Evolutionary conservation across 768 basidiomycete genomes (phyloP).

Genomic region (Auriscalpium microsporum): DNA sequence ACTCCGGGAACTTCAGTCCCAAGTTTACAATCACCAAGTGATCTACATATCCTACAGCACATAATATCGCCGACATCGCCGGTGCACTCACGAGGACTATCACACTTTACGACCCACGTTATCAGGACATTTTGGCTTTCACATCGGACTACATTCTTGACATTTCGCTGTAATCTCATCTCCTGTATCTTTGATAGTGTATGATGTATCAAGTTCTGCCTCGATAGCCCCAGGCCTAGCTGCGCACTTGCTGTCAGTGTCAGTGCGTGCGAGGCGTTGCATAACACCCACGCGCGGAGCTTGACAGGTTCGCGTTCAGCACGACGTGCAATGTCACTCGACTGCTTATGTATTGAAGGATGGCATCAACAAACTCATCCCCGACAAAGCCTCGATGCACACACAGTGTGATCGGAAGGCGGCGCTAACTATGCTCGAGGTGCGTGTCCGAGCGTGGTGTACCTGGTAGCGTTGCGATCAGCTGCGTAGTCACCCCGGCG

Average conservation of each 20-base stretch:
- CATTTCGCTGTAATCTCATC: neutral
- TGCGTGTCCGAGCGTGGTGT: neutral
- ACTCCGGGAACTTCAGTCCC: constrained; percentile 24
- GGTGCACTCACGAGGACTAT: neutral
- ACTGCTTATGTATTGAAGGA: neutral
- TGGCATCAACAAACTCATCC: neutral
- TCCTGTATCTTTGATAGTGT: neutral
- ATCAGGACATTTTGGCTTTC: neutral
- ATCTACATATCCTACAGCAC: neutral
- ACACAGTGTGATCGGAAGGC: neutral
- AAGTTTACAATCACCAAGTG: constrained; percentile 19
- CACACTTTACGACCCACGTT: neutral
- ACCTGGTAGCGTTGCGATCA: neutral
- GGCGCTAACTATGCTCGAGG: neutral
- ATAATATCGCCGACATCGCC: neutral
- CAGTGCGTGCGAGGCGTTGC: neutral
- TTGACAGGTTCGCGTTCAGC: neutral
- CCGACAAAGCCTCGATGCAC: neutral
- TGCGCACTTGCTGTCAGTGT: too few species aligned
- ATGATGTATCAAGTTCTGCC: too few species aligned
- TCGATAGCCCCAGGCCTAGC: too few species aligned
- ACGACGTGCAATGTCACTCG: neutral
- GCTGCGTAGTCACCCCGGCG: neutral
- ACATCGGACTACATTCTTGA: neutral
- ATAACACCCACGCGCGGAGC: neutral